A percentile compares a stretch with the other conserved stretches of the same genome.
Evolutionary conservation across 2,329 filamentous ascomycete genomes (phyloP).

Genomic region (Colletotrichum sp.): DNA sequence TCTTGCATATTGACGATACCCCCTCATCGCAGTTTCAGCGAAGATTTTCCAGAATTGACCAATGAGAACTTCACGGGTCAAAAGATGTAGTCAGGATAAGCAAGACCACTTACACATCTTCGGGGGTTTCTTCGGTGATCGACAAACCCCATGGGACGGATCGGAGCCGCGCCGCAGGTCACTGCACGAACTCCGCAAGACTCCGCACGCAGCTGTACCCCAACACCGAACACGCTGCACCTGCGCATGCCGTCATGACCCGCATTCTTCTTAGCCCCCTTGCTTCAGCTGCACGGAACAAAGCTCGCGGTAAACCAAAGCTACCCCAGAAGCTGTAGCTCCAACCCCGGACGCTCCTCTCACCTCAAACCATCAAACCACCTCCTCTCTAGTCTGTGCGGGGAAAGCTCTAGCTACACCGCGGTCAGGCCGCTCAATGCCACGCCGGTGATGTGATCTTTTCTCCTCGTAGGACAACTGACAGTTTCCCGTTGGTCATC

Average conservation of each 20-base stretch:
- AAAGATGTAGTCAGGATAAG: background rate
- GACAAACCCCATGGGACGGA: background rate
- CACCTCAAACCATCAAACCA: background rate
- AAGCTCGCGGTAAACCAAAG: background rate
- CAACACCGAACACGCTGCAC: background rate
- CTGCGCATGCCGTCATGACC: background rate
- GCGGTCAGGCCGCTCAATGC: background rate
- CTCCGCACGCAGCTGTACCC: constrained; percentile 6
- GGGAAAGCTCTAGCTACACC: constrained; percentile 13
- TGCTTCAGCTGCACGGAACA: background rate
- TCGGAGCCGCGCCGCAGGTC: background rate
- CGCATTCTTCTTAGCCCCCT: background rate
- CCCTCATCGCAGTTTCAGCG: background rate
- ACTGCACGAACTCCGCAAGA: constrained; percentile 7
- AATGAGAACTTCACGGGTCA: background rate
- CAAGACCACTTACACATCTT: background rate
- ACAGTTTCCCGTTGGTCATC: background rate
- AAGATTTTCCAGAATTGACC: background rate
- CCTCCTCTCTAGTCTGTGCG: background rate
- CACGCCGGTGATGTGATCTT: background rate
- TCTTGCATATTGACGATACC: background rate
- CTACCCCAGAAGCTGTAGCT: background rate
- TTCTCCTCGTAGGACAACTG: background rate
- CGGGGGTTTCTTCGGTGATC: background rate
- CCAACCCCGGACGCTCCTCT: background rate